phyloP scores from a whole-genome alignment of 768 basidiomycete genomes.

The Psilocybe tampanensis region DNA sequence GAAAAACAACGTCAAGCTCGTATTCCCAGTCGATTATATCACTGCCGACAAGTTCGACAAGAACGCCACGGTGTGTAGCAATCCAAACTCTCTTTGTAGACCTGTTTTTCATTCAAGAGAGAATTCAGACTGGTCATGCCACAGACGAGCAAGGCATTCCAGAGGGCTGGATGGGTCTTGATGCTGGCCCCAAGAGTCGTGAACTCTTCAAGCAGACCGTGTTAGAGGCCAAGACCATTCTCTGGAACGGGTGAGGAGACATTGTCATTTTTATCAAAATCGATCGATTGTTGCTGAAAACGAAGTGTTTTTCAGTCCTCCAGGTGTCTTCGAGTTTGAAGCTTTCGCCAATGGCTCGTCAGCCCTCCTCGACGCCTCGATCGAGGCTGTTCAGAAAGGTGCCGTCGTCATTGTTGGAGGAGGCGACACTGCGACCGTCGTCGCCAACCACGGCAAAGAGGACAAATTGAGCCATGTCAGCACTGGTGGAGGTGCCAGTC shows the following conservation, averaged over 20 bases:
- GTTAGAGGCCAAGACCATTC: slow-evolving; percentile 87
- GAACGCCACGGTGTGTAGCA: slow-evolving; percentile 66
- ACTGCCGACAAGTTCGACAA: slow-evolving; percentile 96
- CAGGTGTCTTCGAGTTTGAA: slow-evolving; percentile 97
- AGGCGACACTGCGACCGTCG: slow-evolving; percentile 95
- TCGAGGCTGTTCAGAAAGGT: slow-evolving; percentile 85
- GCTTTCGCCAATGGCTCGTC: slow-evolving; percentile 87
- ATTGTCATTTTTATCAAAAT: neutral
- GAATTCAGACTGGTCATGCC: slow-evolving; percentile 65
- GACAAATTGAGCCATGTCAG: slow-evolving; percentile 94
- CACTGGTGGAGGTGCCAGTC: slow-evolving; percentile 91
- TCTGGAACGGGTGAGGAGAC: slow-evolving; percentile 85
- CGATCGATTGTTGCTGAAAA: neutral
- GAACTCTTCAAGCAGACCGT: slow-evolving; percentile 82
- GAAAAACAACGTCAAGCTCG: slow-evolving; percentile 88
- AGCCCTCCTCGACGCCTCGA: slow-evolving; percentile 79
- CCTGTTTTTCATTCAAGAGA: neutral
- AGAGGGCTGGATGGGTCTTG: slow-evolving; percentile 93
- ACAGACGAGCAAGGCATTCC: slow-evolving; percentile 89
- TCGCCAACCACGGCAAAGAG: slow-evolving; percentile 83
- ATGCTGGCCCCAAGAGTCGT: slow-evolving; percentile 84
- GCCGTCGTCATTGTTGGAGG: slow-evolving; percentile 95
- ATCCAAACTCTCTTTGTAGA: neutral
- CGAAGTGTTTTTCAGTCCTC: slow-evolving; percentile 65
- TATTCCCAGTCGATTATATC: slow-evolving; percentile 94